Base-by-base conservation (phyloP, 306 rosid genomes). In the Prunus mume region DNA sequence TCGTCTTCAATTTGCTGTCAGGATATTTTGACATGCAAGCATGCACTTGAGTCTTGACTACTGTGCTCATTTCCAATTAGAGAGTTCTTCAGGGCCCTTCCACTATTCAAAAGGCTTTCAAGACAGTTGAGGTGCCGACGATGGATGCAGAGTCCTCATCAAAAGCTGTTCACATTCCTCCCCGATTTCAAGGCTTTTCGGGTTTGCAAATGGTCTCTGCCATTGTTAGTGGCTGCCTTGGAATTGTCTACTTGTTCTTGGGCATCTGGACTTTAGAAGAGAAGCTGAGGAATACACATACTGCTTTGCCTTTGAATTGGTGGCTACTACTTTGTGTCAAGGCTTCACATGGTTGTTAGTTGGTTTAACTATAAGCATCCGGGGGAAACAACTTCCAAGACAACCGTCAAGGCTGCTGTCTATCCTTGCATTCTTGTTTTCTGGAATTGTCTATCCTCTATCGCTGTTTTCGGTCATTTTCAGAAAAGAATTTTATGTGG, bases 301-400 rank as follows among this genome's bases (percentile, higher is more conserved):
- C 90, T 61, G 84, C 78, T 49, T 79, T 94, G 76, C 98, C 98
- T 66, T 75, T 85, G 24, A 73, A 82, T 71, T 50, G 62, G 79
- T 93, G 98, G 97, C 34, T 88, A 14, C 73, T 32, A 79, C 80
- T 71, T 66, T 85, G 60, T 71, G 80, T 78, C 96, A 87, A 32
- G 98, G 98, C 24, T 67, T 88, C 45, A 85, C 87, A 69, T 91
- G 97, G 98, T 61, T 88, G 79, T 68, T 69, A 24, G 90, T 93
- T 55, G 86, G 91, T 57, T 81, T 89, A 34, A 65, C 84, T 5
- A 30, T 88, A 61, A 87, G 90, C 50, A 78, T 90, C 18, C 72
- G 82, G 74, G 60, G 79, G 14, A 84, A 76, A 50, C 86, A 80
- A 52, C 87, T 88, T 73, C 78, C 88, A 55, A 83, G 80, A 76